phyloP scores from a whole-genome alignment of 208 protist genomes.

The Trypanosoma congolense region DNA sequence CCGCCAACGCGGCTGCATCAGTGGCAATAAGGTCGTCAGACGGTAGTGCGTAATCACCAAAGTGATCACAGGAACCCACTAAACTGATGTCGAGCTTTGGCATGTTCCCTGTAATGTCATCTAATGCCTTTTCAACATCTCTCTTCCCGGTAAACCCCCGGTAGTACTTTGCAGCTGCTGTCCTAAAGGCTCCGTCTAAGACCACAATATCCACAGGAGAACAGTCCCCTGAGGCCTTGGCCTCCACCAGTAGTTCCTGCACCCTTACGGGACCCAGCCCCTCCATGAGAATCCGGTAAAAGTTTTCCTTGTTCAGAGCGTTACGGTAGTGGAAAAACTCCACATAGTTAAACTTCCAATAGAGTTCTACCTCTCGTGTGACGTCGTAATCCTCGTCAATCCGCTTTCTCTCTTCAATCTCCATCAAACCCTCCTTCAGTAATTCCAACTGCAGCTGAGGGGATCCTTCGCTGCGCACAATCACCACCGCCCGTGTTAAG shows the following conservation, averaged over 20 bases:
- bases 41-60: slow-evolving; percentile 56
- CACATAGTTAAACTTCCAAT: slow-evolving; percentile 81
- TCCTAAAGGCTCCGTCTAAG: slow-evolving; percentile 51
- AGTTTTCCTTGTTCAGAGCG: slow-evolving; percentile 33
- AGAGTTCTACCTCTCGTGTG: slow-evolving; percentile 58
- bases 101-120: slow-evolving; percentile 56
- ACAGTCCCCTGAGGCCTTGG: slow-evolving; percentile 10
- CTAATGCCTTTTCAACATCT: slow-evolving; percentile 45
- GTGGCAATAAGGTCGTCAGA: slow-evolving; percentile 53
- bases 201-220: slow-evolving; percentile 53
- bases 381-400: slow-evolving; percentile 58
- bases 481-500: slow-evolving; percentile 54
- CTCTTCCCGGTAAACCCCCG: slow-evolving; percentile 22
- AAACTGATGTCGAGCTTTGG: slow-evolving; percentile 77
- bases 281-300: slow-evolving; percentile 60
- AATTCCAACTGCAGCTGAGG: slow-evolving; percentile 37
- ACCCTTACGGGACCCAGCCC: slow-evolving; percentile 36
- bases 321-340: slow-evolving; percentile 80
- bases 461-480: slow-evolving; percentile 50
- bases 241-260: slow-evolving; percentile 50
- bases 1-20: slow-evolving; percentile 32
- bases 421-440: slow-evolving; percentile 56
- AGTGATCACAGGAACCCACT: slow-evolving; percentile 59
- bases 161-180: slow-evolving; percentile 36
- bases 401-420: slow-evolving; percentile 30